Base-by-base conservation (phyloP, 2,329 filamentous ascomycete genomes). In the Trematosphaeria pertusa region DNA sequence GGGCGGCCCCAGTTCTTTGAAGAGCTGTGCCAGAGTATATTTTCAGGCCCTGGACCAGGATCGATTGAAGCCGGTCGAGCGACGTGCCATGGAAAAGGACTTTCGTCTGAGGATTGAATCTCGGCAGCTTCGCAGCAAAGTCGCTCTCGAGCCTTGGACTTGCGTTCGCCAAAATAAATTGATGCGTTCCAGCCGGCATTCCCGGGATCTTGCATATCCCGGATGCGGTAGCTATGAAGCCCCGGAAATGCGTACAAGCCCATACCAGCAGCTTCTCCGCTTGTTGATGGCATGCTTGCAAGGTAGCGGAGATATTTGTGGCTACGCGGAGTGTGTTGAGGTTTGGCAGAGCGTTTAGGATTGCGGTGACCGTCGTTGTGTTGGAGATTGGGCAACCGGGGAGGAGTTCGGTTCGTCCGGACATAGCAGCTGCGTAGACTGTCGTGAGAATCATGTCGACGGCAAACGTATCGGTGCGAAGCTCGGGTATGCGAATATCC, bases 31-130 rank as follows among this genome's bases (percentile, higher is more conserved):
- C 62, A 4, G 59, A 63, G 32, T 53, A 57, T 9, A 64, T 39
- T 4, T 44, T 40, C 0, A 71, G 53, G 4, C 68, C 68, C 34
- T 69, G 59, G 0, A 53, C 43, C 3, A 71, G 56, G 36, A 71
- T 71, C 11, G 52, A 48, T 5, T 65, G 63, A 18, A 71, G 61
- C 11, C 67, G 62, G 38, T 69, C 62, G 10, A 69, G 49, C 2
- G 60, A 56, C 2, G 67, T 70, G 30, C 67, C 68, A 42, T 70
- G 68, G 37, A 70, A 71, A 5, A 70, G 50, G 1, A 70, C 57
- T 3, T 41, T 59, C 1, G 62, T 61, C 48, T 40, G 19, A 5
- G 56, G 24, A 10, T 46, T 49, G 21, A 34, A 5, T 1, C 33
- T 40, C 3, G 52, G 42, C 0, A 62, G 17, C 11, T 44, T 61